Evolutionary conservation across 495 filamentous ascomycete species (phyloP), one percentile per base, ranked within the genome.

Genomic region (Antarctomyces pellizariae): DNA sequence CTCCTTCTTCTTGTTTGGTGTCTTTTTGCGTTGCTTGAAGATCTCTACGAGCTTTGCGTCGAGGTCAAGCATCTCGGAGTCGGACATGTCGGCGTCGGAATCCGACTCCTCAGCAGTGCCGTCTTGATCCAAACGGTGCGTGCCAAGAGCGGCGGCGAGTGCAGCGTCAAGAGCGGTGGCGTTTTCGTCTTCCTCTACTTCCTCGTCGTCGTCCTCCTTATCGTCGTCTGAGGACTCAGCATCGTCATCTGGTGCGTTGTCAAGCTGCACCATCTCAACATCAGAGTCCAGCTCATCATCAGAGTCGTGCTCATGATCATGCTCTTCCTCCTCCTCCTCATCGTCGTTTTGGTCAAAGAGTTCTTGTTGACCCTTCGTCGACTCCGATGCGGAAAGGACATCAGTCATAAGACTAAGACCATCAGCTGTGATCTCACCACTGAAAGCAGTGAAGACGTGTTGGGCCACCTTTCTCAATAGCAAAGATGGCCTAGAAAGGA

Each of bases 31-130:
- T 31, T 84, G 71, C 30, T 64, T 58, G 59, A 95, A 92, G 25
- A 93, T 73, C 31, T 75, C 71, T 28, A 67, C 61, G 10, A 97
- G 63, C 35, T 75, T 68, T 10, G 59, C 59, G 44, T 97, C 86
- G 16, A 95, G 52, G 7, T 67, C 69, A 50, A 91, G 71, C 86
- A 97, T 97, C 41, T 91, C 76, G 21, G 80, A 79, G 50, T 95
- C 86, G 29, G 77, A 69, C 75, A 92, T 86, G 44, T 86, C 77
- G 0, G 64, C 66, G 36, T 63, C 66, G 17, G 56, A 53, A 26
- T 72, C 69, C 0, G 64, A 65, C 9, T 51, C 58, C 11, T 57
- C 54, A 2, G 48, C 56, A 24, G 63, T 48, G 17, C 54, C 36
- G 35, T 64, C 65, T 39, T 57, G 43, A 30, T 69, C 57, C 10